Conservation (phyloP, 2,329 filamentous ascomycete species). For the Mollisiaceae sp. region DNA sequence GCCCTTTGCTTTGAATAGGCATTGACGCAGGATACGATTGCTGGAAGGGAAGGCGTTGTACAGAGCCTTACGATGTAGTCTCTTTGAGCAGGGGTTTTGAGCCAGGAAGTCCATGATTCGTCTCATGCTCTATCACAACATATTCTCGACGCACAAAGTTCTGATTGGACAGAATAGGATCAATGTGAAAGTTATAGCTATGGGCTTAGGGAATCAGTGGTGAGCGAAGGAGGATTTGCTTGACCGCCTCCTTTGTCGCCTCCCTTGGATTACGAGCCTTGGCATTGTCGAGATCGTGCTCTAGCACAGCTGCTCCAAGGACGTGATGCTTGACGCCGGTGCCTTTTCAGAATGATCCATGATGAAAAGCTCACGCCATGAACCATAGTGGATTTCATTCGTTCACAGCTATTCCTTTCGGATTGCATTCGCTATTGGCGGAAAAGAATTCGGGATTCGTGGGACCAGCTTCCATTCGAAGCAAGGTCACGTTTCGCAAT, state of each 20-base stretch:
- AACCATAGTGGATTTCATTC: not conserved
- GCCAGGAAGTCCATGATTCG: not conserved
- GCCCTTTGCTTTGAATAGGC: not conserved
- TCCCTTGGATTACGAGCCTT: not conserved
- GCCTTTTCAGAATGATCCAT: not conserved
- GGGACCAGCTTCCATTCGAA: not conserved
- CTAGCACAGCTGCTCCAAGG: not conserved
- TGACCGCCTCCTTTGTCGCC: not conserved
- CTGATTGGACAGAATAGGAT: not conserved
- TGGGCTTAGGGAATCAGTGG: too few species aligned
- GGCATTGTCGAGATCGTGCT: not conserved
- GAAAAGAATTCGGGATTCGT: not conserved
- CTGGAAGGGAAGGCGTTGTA: not conserved
- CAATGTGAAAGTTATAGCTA: too few species aligned
- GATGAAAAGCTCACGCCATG: not conserved
- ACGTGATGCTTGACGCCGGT: not conserved
- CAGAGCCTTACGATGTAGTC: not conserved
- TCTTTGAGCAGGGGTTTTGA: not conserved
- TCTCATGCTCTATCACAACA: not conserved
- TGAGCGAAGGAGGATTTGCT: not conserved
- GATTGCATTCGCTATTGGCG: not conserved
- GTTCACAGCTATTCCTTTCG: not conserved
- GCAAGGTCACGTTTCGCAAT: not conserved
- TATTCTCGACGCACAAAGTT: not conserved
- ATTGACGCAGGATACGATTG: not conserved